phyloP scores from a whole-genome alignment of 1,284 basidiomycete species.

The Mycosarcoma mackinlayi region DNA sequence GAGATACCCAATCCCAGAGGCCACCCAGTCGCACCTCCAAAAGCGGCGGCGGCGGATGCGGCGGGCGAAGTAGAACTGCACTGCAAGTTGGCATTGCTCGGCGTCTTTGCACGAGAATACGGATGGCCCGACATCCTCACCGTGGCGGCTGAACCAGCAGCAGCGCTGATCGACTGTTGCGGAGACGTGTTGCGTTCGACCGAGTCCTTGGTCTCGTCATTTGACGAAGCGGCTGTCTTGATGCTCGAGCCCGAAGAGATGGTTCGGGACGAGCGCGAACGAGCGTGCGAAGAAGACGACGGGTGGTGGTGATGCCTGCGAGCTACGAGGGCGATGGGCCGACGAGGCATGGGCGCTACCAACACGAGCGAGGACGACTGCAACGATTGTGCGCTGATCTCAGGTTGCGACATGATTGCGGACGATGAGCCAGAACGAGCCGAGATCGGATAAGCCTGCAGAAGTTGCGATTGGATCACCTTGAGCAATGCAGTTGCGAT shows the following conservation, averaged over 20 bases:
- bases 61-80: not conserved
- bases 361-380: slow-evolving; percentile 29
- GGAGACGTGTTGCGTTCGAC: slow-evolving; percentile 6
- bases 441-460: not conserved
- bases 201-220: slow-evolving; percentile 8
- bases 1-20: slow-evolving; percentile 22
- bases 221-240: not conserved
- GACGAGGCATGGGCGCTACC: slow-evolving; percentile 45
- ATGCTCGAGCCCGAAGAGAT: slow-evolving; percentile 3
- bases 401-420: slow-evolving; percentile 13
- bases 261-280: slow-evolving; percentile 28
- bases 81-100: slow-evolving; percentile 10
- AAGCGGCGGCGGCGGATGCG: slow-evolving; percentile 2
- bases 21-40: slow-evolving; percentile 3
- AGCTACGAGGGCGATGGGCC: slow-evolving; percentile 47
- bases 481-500: too few species aligned
- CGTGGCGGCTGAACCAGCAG: not conserved
- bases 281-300: slow-evolving; percentile 11
- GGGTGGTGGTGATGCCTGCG: slow-evolving; percentile 38
- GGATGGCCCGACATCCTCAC: slow-evolving; percentile 22
- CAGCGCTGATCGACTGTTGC: not conserved
- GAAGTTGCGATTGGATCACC: too few species aligned
- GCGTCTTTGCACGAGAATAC: slow-evolving; percentile 34
- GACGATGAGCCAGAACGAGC: too few species aligned
- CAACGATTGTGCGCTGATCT: slow-evolving; percentile 13